A percentile compares a stretch with the other conserved stretches of the same genome.
Evolutionary conservation across 2,329 filamentous ascomycete genomes (phyloP).

Genomic region (Colletotrichum simmondsii): DNA sequence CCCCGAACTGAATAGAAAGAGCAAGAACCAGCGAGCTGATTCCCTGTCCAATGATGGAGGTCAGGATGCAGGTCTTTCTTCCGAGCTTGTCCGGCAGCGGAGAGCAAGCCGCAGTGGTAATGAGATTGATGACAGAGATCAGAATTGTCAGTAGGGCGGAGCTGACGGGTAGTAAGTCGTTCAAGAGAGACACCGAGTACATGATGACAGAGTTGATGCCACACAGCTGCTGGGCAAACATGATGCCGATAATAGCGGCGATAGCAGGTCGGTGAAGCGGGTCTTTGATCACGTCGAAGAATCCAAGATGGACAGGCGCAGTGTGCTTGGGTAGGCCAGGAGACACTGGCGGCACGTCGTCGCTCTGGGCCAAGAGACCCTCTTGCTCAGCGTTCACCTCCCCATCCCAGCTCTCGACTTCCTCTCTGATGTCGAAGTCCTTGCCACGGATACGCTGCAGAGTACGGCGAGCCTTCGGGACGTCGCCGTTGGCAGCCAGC

Average conservation of each 20-base stretch:
- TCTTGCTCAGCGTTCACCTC: constrained; percentile 71
- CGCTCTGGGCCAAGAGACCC: constrained; percentile 65
- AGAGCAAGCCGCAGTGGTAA: constrained; percentile 83
- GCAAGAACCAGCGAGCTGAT: constrained; percentile 81
- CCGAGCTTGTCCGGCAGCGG: constrained; percentile 89
- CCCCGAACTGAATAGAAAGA: constrained; percentile 78
- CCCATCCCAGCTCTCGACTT: constrained; percentile 72
- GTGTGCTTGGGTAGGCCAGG: constrained; percentile 37
- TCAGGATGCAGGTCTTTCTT: constrained; percentile 84
- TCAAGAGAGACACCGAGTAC: constrained; percentile 94
- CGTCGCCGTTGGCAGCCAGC: constrained; percentile 76
- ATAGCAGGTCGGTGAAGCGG: constrained; percentile 78
- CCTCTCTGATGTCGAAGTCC: constrained; percentile 75
- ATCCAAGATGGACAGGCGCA: constrained; percentile 60
- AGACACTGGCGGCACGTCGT: constrained; percentile 36
- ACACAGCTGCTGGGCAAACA: constrained; percentile 92
- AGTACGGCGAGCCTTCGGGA: constrained; percentile 70
- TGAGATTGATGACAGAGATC: constrained; percentile 87
- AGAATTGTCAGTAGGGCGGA: constrained; percentile 87
- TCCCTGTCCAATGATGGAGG: constrained; percentile 88
- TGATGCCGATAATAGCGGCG: constrained; percentile 86
- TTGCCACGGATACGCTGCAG: constrained; percentile 82
- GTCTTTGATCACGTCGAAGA: constrained; percentile 74
- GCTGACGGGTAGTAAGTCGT: constrained; percentile 81
- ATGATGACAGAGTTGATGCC: constrained; percentile 98